A percentile compares a stretch with the other conserved stretches of the same genome.
phyloP scores from a whole-genome alignment of 2,329 filamentous ascomycete species.

The Apiospora pterosperma region DNA sequence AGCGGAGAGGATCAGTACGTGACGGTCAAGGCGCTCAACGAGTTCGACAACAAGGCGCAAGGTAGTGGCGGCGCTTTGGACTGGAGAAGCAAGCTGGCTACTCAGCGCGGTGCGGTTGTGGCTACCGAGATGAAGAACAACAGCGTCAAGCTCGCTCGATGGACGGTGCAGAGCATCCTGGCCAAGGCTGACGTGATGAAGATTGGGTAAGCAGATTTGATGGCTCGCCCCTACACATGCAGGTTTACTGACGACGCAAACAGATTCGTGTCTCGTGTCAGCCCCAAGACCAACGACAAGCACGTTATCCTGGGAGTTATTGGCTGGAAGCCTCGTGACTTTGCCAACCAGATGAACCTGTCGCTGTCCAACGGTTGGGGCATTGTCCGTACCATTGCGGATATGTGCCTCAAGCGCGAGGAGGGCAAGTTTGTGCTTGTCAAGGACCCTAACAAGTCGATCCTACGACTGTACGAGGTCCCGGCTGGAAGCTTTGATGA shows the following conservation, averaged over 20 bases:
- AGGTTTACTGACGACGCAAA: not conserved
- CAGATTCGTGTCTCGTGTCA: conserved; percentile 91
- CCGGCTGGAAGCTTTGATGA: conserved; percentile 88
- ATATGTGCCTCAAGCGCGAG: conserved; percentile 79
- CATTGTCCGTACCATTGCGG: conserved; percentile 95
- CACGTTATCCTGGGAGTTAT: conserved; percentile 95
- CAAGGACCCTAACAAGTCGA: conserved; percentile 95
- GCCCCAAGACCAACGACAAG: conserved; percentile 87
- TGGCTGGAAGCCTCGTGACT: conserved; percentile 97
- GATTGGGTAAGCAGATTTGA: conserved; percentile 66
- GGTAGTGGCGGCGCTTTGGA: conserved; percentile 92
- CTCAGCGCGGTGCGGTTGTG: conserved; percentile 92
- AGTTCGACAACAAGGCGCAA: conserved; percentile 97
- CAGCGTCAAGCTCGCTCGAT: conserved; percentile 95
- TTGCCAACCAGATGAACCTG: conserved; percentile 96
- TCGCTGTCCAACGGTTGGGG: conserved; percentile 97
- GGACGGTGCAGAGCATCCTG: conserved; percentile 95
- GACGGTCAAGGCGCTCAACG: conserved; percentile 94
- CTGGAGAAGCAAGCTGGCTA: conserved; percentile 93
- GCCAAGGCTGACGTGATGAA: conserved; percentile 99
- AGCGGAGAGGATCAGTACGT: conserved; percentile 88
- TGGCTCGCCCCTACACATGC: not conserved
- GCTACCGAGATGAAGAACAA: conserved; percentile 99
- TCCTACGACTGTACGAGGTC: conserved; percentile 89
- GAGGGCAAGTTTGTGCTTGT: conserved; percentile 80